Base-by-base conservation (phyloP, 2,329 filamentous ascomycete species). In the Fusarium tupiense region DNA sequence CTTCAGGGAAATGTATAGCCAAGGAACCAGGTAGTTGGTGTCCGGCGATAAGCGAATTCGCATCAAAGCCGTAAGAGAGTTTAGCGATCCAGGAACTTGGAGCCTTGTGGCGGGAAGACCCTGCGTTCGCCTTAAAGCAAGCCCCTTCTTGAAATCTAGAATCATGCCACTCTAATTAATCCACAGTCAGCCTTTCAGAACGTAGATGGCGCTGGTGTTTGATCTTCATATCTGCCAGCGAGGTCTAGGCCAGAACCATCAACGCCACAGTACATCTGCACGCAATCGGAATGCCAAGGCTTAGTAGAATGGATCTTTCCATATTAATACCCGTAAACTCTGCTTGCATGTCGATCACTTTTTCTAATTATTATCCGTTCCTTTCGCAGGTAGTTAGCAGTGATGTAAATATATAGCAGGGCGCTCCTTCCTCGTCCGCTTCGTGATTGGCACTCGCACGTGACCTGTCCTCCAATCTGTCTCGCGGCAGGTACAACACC, bases 231-330 rank as follows among this genome's bases (percentile, higher is more conserved):
- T 59, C 41, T 50, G 56, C 5, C n/a, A 59, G 33, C 11, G 11
- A 29, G 19, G 11, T 22, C 41, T 50, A 59, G 31, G n/a, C 56
- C 41, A 29, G 31, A 59, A 59, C 31, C 56, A 50, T 59, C 41
- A 29, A 37, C 41, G 56, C 56, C 56, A 59, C 56, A 50, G 11
- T n/a, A 17, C 35, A 38, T 37, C 41, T 29, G 20, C 7, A 35
- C 16, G 56, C 56, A 59, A 50, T 59, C 24, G 31, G 43, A 60
- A 53, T n/a, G 44, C 57, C 26, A 31, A 60, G 56, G n/a, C 24
- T 29, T n/a, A 6, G 8, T 1, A 20, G 33, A 8, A n/a, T n/a
- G 22, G 14, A 24, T 37, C 46, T 52, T 60, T 20, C 24, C 31
- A 53, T 60, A 33, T 52, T 60, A 60, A 53, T 53, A 38, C 9